These are phyloP conservation scores for Boletus rubroflammeus DNA, from an alignment of 768 basidiomycete species.

Conservation along the genomic window DNA sequence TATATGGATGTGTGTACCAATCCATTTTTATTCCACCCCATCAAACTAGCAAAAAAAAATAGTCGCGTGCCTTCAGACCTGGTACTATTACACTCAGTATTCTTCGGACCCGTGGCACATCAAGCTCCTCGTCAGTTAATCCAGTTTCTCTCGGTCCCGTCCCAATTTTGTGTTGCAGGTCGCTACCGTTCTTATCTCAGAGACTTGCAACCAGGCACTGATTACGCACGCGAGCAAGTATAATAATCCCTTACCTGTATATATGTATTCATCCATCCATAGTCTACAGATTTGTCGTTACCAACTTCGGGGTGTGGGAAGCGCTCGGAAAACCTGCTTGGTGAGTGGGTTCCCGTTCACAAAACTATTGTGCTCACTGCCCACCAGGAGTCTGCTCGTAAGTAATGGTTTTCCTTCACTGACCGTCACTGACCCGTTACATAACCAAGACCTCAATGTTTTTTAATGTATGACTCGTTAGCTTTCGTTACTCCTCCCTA, in stretches of 20 bases:
- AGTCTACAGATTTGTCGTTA: constrained; percentile 50
- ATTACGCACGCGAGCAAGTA: constrained; percentile 48
- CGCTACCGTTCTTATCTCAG: constrained; percentile 43
- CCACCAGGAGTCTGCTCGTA: constrained; percentile 22
- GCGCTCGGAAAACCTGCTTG: constrained; percentile 37
- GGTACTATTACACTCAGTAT: constrained; percentile 30
- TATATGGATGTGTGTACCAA: constrained; percentile 46
- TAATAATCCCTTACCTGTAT: neutral
- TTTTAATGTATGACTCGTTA: constrained; percentile 37
- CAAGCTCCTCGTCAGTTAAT: constrained; percentile 41
- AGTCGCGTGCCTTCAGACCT: constrained; percentile 53
- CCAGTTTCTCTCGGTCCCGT: neutral
- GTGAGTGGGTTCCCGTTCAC: constrained; percentile 28
- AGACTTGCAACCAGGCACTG: constrained; percentile 50
- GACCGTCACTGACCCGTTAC: constrained; percentile 5
- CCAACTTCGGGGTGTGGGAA: constrained; percentile 33
- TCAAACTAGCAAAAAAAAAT: neutral
- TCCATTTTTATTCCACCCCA: neutral
- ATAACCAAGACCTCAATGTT: constrained; percentile 43
- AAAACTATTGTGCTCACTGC: neutral
- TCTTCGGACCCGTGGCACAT: constrained; percentile 48
- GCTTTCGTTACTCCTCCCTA: neutral
- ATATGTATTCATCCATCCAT: neutral
- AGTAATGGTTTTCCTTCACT: neutral
- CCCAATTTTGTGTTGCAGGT: constrained; percentile 37